Evolutionary conservation across 371 early-diverging fungal species (phyloP).

Genomic region (Funneliformis caledonium): DNA sequence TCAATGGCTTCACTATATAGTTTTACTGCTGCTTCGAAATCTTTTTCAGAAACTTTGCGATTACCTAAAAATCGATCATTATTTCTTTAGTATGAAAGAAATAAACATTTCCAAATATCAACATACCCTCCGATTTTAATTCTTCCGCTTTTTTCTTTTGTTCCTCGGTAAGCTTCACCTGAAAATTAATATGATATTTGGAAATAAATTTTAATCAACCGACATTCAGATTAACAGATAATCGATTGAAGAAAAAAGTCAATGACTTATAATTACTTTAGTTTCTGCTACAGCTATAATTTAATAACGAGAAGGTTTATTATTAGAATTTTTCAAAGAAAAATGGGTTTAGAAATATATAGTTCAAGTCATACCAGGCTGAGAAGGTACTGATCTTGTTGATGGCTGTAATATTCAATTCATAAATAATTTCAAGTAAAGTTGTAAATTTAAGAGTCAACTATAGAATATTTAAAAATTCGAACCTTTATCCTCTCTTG

Average conservation of each 20-base stretch:
- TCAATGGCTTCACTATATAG: constrained; percentile 91
- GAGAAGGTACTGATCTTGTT: background rate
- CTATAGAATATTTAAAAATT: background rate
- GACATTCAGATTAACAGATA: background rate
- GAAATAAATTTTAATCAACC: too few relatives aligned
- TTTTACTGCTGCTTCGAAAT: constrained; percentile 85
- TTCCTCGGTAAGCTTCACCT: constrained; percentile 54
- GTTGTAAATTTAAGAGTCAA: background rate
- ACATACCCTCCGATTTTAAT: constrained; percentile 74
- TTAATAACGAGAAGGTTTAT: background rate
- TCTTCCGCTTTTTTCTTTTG: constrained; percentile 84
- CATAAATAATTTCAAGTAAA: background rate
- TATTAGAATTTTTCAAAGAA: constrained; percentile 11
- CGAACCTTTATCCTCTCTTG: constrained; percentile 61
- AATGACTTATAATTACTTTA: background rate
- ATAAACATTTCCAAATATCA: background rate
- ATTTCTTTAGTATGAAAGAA: background rate
- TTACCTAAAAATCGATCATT: constrained; percentile 61
- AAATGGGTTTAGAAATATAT: constrained; percentile 29
- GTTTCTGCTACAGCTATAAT: background rate
- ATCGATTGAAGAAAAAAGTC: background rate
- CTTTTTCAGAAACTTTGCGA: constrained; percentile 77
- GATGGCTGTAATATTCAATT: background rate
- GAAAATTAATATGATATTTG: background rate
- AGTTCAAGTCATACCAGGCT: constrained; percentile 1